These are phyloP conservation scores for Arthrobotrys sphaeroides DNA, from an alignment of 2,329 filamentous ascomycete genomes.

Conservation along the genomic window DNA sequence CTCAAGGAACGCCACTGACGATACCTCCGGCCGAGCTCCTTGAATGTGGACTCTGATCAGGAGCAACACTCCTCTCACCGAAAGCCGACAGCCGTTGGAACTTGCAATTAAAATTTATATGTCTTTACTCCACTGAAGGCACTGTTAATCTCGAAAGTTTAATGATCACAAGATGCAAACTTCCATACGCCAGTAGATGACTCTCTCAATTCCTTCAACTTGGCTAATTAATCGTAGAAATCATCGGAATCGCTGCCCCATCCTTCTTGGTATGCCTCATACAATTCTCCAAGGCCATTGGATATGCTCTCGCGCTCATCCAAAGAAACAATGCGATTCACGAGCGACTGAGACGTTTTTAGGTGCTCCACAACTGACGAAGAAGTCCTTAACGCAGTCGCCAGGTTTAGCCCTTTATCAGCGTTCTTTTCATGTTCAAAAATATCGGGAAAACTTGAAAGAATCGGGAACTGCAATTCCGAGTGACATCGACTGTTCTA, in stretches of 20 bases:
- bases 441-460: constrained; percentile 85
- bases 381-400: constrained; percentile 75
- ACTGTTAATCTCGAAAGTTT: constrained; percentile 4
- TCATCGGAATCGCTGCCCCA: constrained; percentile 82
- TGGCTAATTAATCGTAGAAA: constrained; percentile 69
- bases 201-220: background rate
- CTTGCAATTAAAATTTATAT: constrained; percentile 1
- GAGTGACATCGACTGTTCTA: constrained; percentile 56
- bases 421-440: constrained; percentile 66
- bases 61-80: background rate
- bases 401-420: constrained; percentile 63
- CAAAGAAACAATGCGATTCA: constrained; percentile 71
- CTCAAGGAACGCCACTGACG: background rate
- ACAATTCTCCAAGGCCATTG: constrained; percentile 81
- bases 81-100: constrained; percentile 7
- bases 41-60: background rate
- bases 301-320: constrained; percentile 86
- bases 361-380: constrained; percentile 76
- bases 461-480: constrained; percentile 74
- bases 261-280: constrained; percentile 87
- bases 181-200: background rate
- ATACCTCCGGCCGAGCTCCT: background rate
- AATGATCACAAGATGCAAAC: constrained; percentile 19
- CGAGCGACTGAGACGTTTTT: constrained; percentile 72
- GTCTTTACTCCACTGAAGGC: constrained; percentile 5